Percentiles rank a stretch among this genome's conserved stretches.
phyloP scores from a whole-genome alignment of 306 rosid species.

The Ceratonia siliqua region DNA sequence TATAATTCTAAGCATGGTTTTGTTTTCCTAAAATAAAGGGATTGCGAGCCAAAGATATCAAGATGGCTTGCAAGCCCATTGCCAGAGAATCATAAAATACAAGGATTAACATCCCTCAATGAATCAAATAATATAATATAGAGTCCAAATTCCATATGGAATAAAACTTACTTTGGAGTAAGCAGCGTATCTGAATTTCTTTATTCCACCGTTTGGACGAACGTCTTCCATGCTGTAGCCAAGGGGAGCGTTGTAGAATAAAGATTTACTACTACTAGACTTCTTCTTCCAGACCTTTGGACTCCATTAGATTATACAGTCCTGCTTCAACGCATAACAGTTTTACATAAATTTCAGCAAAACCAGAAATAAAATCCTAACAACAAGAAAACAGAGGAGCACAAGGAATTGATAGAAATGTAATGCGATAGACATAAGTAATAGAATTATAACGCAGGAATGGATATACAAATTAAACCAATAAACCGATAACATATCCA shows the following conservation, averaged over 20 bases:
- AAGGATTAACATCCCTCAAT: neutral
- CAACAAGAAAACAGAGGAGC: neutral
- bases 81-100: slow-evolving; percentile 21
- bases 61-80: no score
- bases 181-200: slow-evolving; percentile 80
- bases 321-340: slow-evolving; percentile 13
- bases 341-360: neutral
- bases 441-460: neutral
- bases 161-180: slow-evolving; percentile 65
- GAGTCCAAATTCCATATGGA: neutral
- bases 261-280: slow-evolving; percentile 65
- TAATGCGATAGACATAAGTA: no score
- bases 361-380: neutral
- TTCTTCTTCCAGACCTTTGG: slow-evolving; percentile 71
- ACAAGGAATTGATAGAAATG: neutral
- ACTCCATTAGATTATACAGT: slow-evolving; percentile 72
- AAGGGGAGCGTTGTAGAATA: slow-evolving; percentile 69
- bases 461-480: neutral
- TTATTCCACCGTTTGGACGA: slow-evolving; percentile 76
- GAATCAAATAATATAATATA: neutral
- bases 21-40: no score
- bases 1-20: no score
- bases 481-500: slow-evolving; percentile 5
- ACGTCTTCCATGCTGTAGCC: slow-evolving; percentile 79
- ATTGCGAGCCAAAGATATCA: no score